phyloP scores from a whole-genome alignment of 768 basidiomycete species.

The Lentinula sp. region DNA sequence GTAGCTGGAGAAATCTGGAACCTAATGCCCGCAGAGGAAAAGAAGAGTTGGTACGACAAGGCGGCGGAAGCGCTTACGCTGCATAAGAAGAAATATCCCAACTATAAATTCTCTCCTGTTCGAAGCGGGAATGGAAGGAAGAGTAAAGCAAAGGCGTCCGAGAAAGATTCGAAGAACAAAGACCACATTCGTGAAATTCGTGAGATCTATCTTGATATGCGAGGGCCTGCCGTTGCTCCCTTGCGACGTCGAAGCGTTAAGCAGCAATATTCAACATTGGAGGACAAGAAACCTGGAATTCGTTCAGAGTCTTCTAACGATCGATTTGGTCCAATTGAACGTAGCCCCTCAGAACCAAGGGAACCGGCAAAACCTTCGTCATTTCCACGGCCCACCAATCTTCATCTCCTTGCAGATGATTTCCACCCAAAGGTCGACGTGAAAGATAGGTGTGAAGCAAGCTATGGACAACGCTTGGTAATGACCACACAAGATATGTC shows the following conservation, averaged over 20 bases:
- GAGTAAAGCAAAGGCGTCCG: not conserved
- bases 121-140: constrained; percentile 24
- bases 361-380: not conserved
- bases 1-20: constrained; percentile 70
- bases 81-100: constrained; percentile 48
- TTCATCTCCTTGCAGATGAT: not conserved
- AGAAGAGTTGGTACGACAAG: constrained; percentile 34
- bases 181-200: constrained; percentile 26
- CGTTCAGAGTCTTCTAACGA: not conserved
- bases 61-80: constrained; percentile 41
- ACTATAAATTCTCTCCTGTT: constrained; percentile 57
- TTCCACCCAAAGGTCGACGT: not conserved
- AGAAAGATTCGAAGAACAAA: constrained; percentile 7
- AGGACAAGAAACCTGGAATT: constrained; percentile 6
- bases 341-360: not conserved
- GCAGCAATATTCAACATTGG: constrained; percentile 14
- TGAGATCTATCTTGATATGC: constrained; percentile 25
- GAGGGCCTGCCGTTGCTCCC: constrained; percentile 28
- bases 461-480: not conserved
- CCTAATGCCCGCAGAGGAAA: constrained; percentile 39
- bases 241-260: constrained; percentile 25
- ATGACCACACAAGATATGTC: not conserved
- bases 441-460: not conserved
- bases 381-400: not conserved
- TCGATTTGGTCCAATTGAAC: not conserved